Conservation (phyloP, 2,329 filamentous ascomycete species). For the Trichoderma sp. region DNA sequence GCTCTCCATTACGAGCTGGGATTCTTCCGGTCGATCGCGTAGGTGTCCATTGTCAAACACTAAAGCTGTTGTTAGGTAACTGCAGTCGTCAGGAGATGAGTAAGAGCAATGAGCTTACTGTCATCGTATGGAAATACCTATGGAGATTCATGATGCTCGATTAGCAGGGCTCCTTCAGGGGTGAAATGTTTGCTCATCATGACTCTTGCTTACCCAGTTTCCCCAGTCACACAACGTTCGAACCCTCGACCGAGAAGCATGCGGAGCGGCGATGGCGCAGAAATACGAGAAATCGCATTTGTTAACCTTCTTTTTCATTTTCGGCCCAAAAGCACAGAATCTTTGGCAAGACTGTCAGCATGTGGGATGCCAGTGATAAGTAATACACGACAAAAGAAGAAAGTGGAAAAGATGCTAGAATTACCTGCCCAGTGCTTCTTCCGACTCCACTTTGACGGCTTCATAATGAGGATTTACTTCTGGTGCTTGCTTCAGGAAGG, state of each 20-base stretch:
- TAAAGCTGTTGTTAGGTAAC: neutral
- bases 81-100: accelerated
- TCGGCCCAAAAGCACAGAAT: conserved; percentile 20
- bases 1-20: conserved; percentile 23
- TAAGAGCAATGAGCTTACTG: conserved; percentile 18
- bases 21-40: conserved; percentile 18
- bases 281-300: conserved; percentile 27
- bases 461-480: conserved; percentile 22
- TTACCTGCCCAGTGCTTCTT: conserved; percentile 23
- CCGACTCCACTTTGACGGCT: conserved; percentile 21
- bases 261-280: conserved; percentile 24
- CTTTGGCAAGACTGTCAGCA: neutral
- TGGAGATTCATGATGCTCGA: no score
- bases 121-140: conserved; percentile 27
- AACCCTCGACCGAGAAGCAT: conserved; percentile 19
- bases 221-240: conserved; percentile 27
- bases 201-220: conserved; percentile 25
- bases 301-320: conserved; percentile 20
- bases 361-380: neutral
- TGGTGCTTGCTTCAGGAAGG: conserved; percentile 22
- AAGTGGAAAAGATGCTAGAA: neutral
- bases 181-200: neutral
- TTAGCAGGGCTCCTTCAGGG: neutral
- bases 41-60: conserved; percentile 27
- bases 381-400: neutral